A percentile compares a stretch with the other conserved stretches of the same genome.
Conservation (phyloP, 129 eudicot species). For the Escallonia rubra region DNA sequence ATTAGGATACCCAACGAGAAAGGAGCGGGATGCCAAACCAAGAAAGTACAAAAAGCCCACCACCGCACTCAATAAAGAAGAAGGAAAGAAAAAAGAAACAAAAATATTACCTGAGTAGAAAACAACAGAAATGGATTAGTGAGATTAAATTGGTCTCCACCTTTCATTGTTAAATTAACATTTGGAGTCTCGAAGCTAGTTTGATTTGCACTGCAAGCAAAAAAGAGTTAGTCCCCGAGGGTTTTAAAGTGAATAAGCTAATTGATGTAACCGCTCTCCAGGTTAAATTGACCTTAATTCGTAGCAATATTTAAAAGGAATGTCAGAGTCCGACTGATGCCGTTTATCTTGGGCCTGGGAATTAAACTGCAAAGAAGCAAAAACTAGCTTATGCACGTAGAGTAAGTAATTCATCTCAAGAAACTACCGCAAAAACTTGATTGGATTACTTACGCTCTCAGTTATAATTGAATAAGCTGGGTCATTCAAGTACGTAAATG, state of each 20-base stretch:
- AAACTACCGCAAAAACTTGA: neutral
- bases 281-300: constrained; percentile 44
- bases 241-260: neutral
- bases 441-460: constrained; percentile 48
- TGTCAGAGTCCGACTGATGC: constrained; percentile 24
- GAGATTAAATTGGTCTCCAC: constrained; percentile 49
- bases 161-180: constrained; percentile 69
- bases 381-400: neutral
- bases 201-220: constrained; percentile 52
- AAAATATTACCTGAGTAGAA: constrained; percentile 32
- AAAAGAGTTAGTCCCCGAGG: constrained; percentile 15
- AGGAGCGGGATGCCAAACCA: neutral
- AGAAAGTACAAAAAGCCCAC: neutral
- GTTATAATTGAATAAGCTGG: constrained; percentile 63
- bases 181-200: constrained; percentile 23
- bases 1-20: constrained; percentile 2
- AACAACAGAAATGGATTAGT: constrained; percentile 33
- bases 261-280: neutral
- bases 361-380: constrained; percentile 54
- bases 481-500: constrained; percentile 78
- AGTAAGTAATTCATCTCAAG: neutral
- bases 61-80: neutral
- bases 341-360: constrained; percentile 53
- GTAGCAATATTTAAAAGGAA: constrained; percentile 80
- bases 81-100: neutral